Conservation (phyloP, 164 flowering plant species). For the Sextonia rubra region DNA sequence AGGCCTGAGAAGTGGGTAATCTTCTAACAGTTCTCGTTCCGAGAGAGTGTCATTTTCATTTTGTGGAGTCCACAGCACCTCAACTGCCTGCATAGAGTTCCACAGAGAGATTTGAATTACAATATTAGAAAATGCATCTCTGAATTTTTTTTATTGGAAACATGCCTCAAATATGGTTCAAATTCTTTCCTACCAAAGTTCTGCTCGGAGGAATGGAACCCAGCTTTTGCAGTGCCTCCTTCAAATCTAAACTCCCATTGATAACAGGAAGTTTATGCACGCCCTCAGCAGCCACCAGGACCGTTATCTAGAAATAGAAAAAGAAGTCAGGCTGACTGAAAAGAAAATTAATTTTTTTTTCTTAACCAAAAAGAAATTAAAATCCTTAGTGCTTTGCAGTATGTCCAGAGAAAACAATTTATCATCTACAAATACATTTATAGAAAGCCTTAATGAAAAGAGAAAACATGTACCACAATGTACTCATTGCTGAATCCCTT, state of each 20-base stretch:
- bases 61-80: slow-evolving; percentile 97
- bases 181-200: slow-evolving; percentile 44
- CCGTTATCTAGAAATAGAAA: slow-evolving; percentile 54
- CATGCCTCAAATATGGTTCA: background rate
- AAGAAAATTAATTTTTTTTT: background rate
- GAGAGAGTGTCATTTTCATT: slow-evolving; percentile 79
- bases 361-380: too few species aligned
- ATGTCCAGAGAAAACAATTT: too few species aligned
- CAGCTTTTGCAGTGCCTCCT: slow-evolving; percentile 84
- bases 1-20: slow-evolving; percentile 91
- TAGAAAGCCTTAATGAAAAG: background rate
- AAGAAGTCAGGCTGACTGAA: background rate
- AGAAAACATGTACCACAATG: slow-evolving; percentile 69
- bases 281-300: slow-evolving; percentile 92
- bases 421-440: too few species aligned
- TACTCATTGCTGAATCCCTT: slow-evolving; percentile 86
- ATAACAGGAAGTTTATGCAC: slow-evolving; percentile 66
- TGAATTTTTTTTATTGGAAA: too few species aligned
- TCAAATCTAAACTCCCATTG: slow-evolving; percentile 69
- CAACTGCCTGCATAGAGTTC: slow-evolving; percentile 65
- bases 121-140: background rate
- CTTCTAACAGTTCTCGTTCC: slow-evolving; percentile 81
- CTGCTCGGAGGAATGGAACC: slow-evolving; percentile 71
- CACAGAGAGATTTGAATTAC: background rate
- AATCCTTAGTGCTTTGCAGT: too few species aligned